These are phyloP conservation scores for Lactarius akahatsu DNA, from an alignment of 768 basidiomycete genomes.

Conservation along the genomic window DNA sequence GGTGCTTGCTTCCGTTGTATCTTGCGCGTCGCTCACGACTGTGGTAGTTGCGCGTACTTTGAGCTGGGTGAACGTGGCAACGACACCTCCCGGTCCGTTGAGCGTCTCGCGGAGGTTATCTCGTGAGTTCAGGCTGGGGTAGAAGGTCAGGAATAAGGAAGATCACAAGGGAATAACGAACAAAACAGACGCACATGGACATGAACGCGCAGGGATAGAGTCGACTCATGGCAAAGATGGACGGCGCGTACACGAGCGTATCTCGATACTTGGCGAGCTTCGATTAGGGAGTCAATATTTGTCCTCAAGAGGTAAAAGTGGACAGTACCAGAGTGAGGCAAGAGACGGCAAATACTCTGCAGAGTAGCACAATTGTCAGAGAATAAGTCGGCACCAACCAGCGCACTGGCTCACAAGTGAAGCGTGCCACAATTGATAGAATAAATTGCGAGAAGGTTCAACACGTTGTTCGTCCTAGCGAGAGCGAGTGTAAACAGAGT, in stretches of 20 bases:
- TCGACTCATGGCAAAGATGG: neutral
- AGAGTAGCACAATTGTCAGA: neutral
- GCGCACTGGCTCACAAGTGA: neutral
- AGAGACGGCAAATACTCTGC: neutral
- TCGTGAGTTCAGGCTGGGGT: neutral
- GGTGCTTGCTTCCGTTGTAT: neutral
- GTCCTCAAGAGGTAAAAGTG: too few species aligned
- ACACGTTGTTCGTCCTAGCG: neutral
- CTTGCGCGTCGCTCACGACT: neutral
- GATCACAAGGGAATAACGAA: neutral
- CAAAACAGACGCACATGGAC: neutral
- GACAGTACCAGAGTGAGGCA: neutral
- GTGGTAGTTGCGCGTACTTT: neutral
- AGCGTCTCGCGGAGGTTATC: neutral
- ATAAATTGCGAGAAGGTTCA: neutral
- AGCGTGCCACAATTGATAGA: neutral
- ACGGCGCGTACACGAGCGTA: neutral
- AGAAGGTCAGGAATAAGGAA: neutral
- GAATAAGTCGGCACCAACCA: neutral
- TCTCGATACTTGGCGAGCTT: neutral
- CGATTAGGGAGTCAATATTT: neutral
- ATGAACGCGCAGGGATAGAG: too few species aligned
- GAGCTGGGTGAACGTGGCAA: too few species aligned
- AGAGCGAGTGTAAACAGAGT: neutral
- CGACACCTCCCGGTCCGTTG: neutral